Percentiles rank a stretch among this genome's conserved stretches.
phyloP scores from a whole-genome alignment of 352 stramenopile genomes.

The Phytophthora foliorum region DNA sequence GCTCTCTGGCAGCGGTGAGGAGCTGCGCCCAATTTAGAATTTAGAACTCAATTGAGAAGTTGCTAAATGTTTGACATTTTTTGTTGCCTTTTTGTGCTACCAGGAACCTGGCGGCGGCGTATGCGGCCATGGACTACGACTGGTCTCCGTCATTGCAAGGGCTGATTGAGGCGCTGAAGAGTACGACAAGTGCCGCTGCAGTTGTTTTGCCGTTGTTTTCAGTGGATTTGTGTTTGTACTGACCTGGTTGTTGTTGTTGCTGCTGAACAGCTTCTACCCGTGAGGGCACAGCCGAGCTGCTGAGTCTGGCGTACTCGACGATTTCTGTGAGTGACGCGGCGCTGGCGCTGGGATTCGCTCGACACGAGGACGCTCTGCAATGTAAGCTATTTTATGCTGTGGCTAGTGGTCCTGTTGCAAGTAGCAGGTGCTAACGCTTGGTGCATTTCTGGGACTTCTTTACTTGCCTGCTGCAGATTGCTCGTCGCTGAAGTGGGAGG shows the following conservation, averaged over 20 bases:
- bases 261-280: conserved; percentile 57
- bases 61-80: neutral
- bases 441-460: conserved; percentile 3
- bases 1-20: conserved; percentile 68
- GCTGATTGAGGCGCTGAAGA: conserved; percentile 55
- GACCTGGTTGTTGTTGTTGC: conserved; percentile 7
- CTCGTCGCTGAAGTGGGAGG: conserved; percentile 54
- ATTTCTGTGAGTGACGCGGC: conserved; percentile 58
- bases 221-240: neutral
- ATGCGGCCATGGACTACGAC: conserved; percentile 61
- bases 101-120: conserved; percentile 62
- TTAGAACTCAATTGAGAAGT: neutral
- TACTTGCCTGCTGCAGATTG: conserved; percentile 49
- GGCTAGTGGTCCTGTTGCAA: neutral
- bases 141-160: conserved; percentile 54
- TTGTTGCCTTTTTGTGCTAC: neutral
- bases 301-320: conserved; percentile 73
- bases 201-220: neutral
- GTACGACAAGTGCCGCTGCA: conserved; percentile 35
- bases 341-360: conserved; percentile 59
- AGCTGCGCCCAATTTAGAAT: neutral
- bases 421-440: neutral
- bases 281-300: conserved; percentile 53
- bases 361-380: conserved; percentile 49
- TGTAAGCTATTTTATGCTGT: conserved; percentile 46